phyloP scores from a whole-genome alignment of 345 rosid species.

The Syzygium oleosum region DNA sequence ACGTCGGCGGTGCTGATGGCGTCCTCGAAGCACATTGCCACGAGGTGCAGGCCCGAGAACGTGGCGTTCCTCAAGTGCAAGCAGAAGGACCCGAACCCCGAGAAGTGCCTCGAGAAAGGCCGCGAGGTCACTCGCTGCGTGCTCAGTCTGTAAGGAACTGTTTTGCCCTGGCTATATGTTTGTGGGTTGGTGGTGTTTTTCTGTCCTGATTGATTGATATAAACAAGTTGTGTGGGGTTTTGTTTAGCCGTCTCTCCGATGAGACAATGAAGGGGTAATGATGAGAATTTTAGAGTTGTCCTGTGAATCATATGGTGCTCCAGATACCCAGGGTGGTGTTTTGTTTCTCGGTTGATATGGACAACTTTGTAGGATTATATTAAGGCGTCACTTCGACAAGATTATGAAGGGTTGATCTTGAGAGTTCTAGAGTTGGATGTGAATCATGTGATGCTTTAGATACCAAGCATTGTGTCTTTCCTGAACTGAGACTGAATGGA shows the following conservation, averaged over 20 bases:
- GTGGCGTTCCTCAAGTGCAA: constrained; percentile 90
- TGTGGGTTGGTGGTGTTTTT: not conserved
- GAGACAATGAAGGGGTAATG: not conserved
- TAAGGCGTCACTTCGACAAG: not conserved
- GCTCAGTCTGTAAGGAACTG: constrained; percentile 58
- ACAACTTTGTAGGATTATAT: not conserved
- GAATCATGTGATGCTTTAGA: not conserved
- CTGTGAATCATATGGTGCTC: not conserved
- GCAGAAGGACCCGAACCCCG: constrained; percentile 95
- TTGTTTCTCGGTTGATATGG: not conserved
- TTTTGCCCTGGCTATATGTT: not conserved
- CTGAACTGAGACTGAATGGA: not conserved
- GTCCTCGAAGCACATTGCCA: constrained; percentile 74
- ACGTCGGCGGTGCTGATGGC: constrained; percentile 85
- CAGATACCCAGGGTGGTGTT: not conserved
- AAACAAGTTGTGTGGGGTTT: not conserved
- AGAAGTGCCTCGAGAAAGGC: constrained; percentile 95
- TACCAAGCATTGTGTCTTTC: not conserved
- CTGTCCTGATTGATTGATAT: not conserved
- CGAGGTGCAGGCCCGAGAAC: constrained; percentile 62
- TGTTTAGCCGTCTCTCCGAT: not conserved
- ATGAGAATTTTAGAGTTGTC: not conserved
- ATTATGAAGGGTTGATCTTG: not conserved
- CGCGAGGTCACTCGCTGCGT: constrained; percentile 92
- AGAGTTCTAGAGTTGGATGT: not conserved